A percentile compares a stretch with the other conserved stretches of the same genome.
These are phyloP conservation scores for Umbelopsis sp. DNA, from an alignment of 192 early-diverging fungal species.

Conservation along the genomic window DNA sequence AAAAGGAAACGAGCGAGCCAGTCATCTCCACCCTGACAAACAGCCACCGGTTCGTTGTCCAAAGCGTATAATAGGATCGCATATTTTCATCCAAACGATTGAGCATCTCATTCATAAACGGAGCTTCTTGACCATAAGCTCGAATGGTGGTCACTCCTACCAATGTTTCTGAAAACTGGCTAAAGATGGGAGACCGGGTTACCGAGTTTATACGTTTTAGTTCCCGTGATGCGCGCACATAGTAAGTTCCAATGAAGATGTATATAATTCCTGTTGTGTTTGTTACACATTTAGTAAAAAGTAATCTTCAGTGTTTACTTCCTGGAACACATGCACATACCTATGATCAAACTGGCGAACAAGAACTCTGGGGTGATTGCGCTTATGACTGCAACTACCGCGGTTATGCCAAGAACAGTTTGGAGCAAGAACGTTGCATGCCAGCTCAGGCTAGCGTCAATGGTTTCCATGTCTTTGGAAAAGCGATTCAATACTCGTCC, in stretches of 20 bases:
- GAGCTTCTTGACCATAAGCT: constrained; percentile 71
- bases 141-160: constrained; percentile 79
- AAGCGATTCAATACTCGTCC: constrained; percentile 82
- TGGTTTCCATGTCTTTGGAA: constrained; percentile 65
- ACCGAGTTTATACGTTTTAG: constrained; percentile 87
- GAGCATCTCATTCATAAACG: constrained; percentile 65
- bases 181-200: constrained; percentile 74
- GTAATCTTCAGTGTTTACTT: constrained; percentile 1
- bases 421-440: constrained; percentile 22
- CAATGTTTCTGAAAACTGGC: constrained; percentile 83
- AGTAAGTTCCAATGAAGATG: constrained; percentile 62
- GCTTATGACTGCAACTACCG: constrained; percentile 41
- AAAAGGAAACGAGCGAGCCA: constrained; percentile 71
- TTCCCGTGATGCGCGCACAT: constrained; percentile 79
- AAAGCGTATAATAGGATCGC: constrained; percentile 76
- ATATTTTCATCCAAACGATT: constrained; percentile 69
- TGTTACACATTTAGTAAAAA: constrained; percentile 14
- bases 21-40: constrained; percentile 56
- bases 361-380: constrained; percentile 43
- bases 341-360: constrained; percentile 41
- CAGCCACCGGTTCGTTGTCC: constrained; percentile 83
- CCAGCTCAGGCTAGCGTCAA: constrained; percentile 40
- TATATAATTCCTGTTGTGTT: constrained; percentile 53
- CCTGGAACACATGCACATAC: constrained; percentile 19
- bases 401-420: constrained; percentile 14